Base-by-base conservation (phyloP, 1,284 basidiomycete genomes). In the Cutaneotrichosporon arboriforme region DNA sequence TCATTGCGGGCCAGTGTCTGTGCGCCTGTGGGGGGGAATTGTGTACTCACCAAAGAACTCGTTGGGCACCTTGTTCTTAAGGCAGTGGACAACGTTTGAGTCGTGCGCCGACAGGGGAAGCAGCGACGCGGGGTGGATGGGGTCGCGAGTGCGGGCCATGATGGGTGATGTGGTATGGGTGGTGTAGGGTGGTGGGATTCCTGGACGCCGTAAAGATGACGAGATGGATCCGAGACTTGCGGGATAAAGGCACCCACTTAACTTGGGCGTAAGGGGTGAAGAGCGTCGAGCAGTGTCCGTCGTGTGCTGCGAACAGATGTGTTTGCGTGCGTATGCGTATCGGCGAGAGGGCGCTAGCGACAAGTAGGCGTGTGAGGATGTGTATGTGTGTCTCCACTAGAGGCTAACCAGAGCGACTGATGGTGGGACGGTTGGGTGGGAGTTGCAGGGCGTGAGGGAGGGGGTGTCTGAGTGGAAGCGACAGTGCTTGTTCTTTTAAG, bases 101-200 rank as follows among this genome's bases (percentile, higher is more conserved):
- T 86, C 82, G 76, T 90, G 89, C 51, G 77, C 69, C 39, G 79
- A 78, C 51, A 79, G 74, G 54, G 84, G 82, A 53, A 87, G 67
- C 61, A 90, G 84, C 35, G 87, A 89, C 41, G 83, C 83, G 31
- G 74, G 73, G 63, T 75, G 71, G 53, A 58, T 64, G 44, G 69
- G 69, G 54, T 69, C 62, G 50, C 63, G 53, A 18, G 49, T 13
- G 52, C 21, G 22, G 26, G 40, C 35, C 17, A 35, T 37, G 38
- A 26, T 31, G 43, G 14, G 34, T 35, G 39, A 31, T 47, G 18
- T 17, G 42, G 15, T 21, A 12, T 8, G 38, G 14, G 21, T 15
- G 20, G 17, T 21, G 35, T 18, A 13, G 38, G 14, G 21, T 15
- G 20, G 17, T 21, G 18, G 45, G 26, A 31, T 31, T 31, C 26